Percentiles rank a stretch among this genome's conserved stretches.
phyloP scores from a whole-genome alignment of 345 rosid species.

The Kernera saxatilis region DNA sequence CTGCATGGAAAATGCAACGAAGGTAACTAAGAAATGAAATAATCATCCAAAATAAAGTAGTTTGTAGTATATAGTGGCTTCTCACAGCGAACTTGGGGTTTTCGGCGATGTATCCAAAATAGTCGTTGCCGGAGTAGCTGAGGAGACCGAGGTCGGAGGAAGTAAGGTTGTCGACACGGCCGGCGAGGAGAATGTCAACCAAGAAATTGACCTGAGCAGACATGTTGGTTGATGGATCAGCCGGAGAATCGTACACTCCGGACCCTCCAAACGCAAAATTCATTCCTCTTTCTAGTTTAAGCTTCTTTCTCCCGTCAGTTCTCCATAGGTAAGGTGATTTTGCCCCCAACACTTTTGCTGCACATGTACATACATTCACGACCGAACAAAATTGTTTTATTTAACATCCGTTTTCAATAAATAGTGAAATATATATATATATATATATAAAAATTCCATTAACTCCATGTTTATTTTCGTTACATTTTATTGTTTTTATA shows the following conservation, averaged over 20 bases:
- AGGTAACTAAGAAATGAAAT: not conserved
- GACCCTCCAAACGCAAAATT: slow-evolving; percentile 77
- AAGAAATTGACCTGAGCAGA: slow-evolving; percentile 47
- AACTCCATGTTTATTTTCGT: too few relatives aligned
- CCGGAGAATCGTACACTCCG: slow-evolving; percentile 46
- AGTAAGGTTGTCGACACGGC: slow-evolving; percentile 25
- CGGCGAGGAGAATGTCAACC: slow-evolving; percentile 21
- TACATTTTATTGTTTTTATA: too few relatives aligned
- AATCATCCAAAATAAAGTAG: not conserved
- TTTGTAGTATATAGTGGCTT: too few relatives aligned
- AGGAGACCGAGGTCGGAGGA: slow-evolving; percentile 49
- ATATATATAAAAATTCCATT: too few relatives aligned
- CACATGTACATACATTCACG: not conserved
- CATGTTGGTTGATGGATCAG: slow-evolving; percentile 42
- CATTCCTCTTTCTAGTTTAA: slow-evolving; percentile 37
- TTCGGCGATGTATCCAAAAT: slow-evolving; percentile 27
- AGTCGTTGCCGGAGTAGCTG: slow-evolving; percentile 60
- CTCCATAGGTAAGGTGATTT: slow-evolving; percentile 51
- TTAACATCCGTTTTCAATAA: not conserved
- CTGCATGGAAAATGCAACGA: slow-evolving; percentile 26
- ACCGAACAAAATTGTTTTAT: not conserved
- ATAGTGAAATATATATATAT: not conserved
- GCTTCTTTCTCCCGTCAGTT: slow-evolving; percentile 4
- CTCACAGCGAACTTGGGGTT: slow-evolving; percentile 37
- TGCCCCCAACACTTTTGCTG: slow-evolving; percentile 44